A percentile compares a stretch with the other conserved stretches of the same genome.
Conservation (phyloP, 208 protist genomes). For the Leishmania major region DNA sequence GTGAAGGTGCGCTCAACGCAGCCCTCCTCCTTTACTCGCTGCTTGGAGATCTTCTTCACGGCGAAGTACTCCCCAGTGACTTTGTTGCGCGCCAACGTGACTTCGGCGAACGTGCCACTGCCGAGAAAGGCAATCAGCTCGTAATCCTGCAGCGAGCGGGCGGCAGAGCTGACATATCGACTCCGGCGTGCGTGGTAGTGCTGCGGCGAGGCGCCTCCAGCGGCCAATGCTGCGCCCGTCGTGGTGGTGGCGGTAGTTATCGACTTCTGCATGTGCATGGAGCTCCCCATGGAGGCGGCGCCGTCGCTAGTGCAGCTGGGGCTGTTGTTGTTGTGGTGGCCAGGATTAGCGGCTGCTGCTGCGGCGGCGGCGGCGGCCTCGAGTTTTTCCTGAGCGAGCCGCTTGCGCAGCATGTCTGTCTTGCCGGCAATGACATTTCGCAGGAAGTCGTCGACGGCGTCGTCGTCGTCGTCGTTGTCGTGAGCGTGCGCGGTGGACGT, state of each 20-base stretch:
- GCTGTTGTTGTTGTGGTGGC: background rate
- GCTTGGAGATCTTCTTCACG: constrained; percentile 89
- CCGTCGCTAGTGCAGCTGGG: background rate
- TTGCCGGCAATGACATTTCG: constrained; percentile 67
- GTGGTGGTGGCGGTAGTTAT: background rate
- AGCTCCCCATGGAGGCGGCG: background rate
- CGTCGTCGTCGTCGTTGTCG: constrained; percentile 44
- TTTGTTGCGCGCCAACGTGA: constrained; percentile 80
- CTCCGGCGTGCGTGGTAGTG: background rate
- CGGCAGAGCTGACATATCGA: constrained; percentile 59
- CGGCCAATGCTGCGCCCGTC: background rate
- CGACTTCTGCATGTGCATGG: background rate
- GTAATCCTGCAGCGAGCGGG: constrained; percentile 81
- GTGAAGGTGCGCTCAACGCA: constrained; percentile 87
- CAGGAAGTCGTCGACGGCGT: constrained; percentile 60
- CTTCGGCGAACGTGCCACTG: constrained; percentile 83
- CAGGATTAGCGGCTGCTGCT: constrained; percentile 5
- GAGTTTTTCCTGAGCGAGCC: constrained; percentile 51
- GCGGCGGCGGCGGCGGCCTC: constrained; percentile 25
- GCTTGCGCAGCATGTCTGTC: constrained; percentile 56
- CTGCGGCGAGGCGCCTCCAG: background rate
- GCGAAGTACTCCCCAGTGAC: constrained; percentile 74
- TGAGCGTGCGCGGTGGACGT: background rate
- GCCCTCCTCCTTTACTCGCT: constrained; percentile 77
- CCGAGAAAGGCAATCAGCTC: constrained; percentile 89